Evolutionary conservation across 192 early-diverging fungal species (phyloP).

Genomic region (Gaertneriomyces sp.): DNA sequence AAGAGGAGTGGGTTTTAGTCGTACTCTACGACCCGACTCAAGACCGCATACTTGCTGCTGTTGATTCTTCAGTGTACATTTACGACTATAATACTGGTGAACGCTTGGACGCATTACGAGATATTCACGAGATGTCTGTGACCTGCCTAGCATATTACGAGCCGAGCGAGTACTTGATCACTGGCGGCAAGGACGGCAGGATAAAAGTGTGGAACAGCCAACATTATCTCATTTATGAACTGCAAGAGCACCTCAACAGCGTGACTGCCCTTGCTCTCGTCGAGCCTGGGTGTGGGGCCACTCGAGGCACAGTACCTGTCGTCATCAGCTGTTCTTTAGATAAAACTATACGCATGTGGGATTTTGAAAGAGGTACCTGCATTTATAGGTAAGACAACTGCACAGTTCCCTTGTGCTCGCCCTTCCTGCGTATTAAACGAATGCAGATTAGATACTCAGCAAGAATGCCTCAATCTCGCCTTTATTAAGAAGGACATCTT

Average conservation of each 20-base stretch:
- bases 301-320: slow-evolving; percentile 19
- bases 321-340: slow-evolving; percentile 37
- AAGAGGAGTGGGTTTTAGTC: slow-evolving; percentile 48
- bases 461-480: no score
- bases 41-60: slow-evolving; percentile 38
- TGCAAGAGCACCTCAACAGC: slow-evolving; percentile 25
- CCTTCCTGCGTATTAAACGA: no score
- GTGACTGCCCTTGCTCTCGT: slow-evolving; percentile 39
- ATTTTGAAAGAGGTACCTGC: slow-evolving; percentile 39
- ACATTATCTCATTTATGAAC: no score
- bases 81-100: slow-evolving; percentile 45
- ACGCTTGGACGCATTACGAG: slow-evolving; percentile 32
- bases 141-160: slow-evolving; percentile 37
- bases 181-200: slow-evolving; percentile 45
- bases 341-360: slow-evolving; percentile 48
- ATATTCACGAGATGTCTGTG: slow-evolving; percentile 46
- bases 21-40: slow-evolving; percentile 25
- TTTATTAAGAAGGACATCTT: slow-evolving; percentile 28
- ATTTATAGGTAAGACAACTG: slow-evolving; percentile 22
- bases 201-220: slow-evolving; percentile 21
- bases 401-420: no score
- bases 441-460: no score
- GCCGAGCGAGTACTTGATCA: slow-evolving; percentile 42
- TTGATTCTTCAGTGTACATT: slow-evolving; percentile 43
- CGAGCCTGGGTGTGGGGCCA: slow-evolving; percentile 6